Evolutionary conservation across 345 rosid genomes (phyloP).

Genomic region (Punica granatum): DNA sequence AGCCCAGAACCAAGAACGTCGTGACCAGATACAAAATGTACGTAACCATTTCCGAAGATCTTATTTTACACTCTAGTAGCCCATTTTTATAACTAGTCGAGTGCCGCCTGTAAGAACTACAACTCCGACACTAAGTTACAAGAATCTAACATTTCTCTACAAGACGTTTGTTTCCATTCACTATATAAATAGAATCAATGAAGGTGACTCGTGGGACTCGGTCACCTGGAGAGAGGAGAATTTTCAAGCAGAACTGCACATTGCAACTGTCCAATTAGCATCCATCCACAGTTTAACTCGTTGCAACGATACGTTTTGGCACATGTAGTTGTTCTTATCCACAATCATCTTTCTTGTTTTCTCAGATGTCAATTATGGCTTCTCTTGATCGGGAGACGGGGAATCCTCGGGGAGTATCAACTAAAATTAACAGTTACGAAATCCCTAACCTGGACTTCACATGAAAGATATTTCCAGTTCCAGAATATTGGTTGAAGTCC

Average conservation of each 20-base stretch:
- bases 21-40: slow-evolving; percentile 5
- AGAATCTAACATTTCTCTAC: too few relatives aligned
- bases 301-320: neutral
- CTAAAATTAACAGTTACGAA: too few relatives aligned
- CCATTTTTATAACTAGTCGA: neutral
- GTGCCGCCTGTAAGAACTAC: neutral
- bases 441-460: too few relatives aligned
- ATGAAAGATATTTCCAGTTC: too few relatives aligned
- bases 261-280: neutral
- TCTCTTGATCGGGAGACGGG: neutral
- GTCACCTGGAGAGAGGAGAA: neutral
- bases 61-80: neutral
- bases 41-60: slow-evolving; percentile 5
- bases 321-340: neutral
- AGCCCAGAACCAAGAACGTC: slow-evolving; percentile 1
- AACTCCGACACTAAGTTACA: neutral
- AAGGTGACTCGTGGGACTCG: neutral
- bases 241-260: neutral
- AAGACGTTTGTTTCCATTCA: neutral
- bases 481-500: too few relatives aligned
- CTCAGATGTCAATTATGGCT: neutral
- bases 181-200: neutral
- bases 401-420: too few relatives aligned
- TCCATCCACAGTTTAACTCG: neutral
- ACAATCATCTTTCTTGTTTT: neutral